Evolutionary conservation across 2,329 filamentous ascomycete species (phyloP).

Genomic region (Herpotrichia juniperi): DNA sequence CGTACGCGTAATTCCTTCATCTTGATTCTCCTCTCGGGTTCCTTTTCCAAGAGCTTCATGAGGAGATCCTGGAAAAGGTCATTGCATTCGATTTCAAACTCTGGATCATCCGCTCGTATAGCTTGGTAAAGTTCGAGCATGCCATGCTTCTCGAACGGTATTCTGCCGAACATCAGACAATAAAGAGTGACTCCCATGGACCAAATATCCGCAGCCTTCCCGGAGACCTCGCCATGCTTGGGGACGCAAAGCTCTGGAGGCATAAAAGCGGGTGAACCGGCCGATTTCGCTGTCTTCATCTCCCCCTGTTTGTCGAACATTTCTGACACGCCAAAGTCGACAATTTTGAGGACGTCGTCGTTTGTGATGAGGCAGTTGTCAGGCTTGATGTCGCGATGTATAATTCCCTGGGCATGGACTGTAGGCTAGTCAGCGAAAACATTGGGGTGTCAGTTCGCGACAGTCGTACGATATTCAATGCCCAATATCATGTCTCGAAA

Average conservation of each 20-base stretch:
- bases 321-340: slow-evolving; percentile 98
- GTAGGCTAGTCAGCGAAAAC: slow-evolving; percentile 27
- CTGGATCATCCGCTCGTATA: slow-evolving; percentile 74
- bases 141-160: slow-evolving; percentile 81
- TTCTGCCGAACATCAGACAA: slow-evolving; percentile 84
- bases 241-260: slow-evolving; percentile 89
- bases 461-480: slow-evolving; percentile 81
- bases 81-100: slow-evolving; percentile 68
- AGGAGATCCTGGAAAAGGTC: slow-evolving; percentile 78
- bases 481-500: slow-evolving; percentile 94
- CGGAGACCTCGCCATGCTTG: slow-evolving; percentile 85
- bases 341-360: slow-evolving; percentile 94
- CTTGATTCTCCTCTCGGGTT: slow-evolving; percentile 79
- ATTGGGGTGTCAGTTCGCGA: not conserved
- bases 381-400: slow-evolving; percentile 97
- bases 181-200: slow-evolving; percentile 97
- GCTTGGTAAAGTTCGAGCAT: slow-evolving; percentile 89
- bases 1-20: slow-evolving; percentile 83
- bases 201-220: slow-evolving; percentile 93
- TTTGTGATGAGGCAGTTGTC: slow-evolving; percentile 91
- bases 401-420: slow-evolving; percentile 93
- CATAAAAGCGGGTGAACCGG: slow-evolving; percentile 92
- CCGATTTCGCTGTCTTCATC: slow-evolving; percentile 92
- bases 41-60: slow-evolving; percentile 76
- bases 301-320: slow-evolving; percentile 90